These are phyloP conservation scores for Neurospora sp. DNA, from an alignment of 495 filamentous ascomycete genomes.

Conservation along the genomic window DNA sequence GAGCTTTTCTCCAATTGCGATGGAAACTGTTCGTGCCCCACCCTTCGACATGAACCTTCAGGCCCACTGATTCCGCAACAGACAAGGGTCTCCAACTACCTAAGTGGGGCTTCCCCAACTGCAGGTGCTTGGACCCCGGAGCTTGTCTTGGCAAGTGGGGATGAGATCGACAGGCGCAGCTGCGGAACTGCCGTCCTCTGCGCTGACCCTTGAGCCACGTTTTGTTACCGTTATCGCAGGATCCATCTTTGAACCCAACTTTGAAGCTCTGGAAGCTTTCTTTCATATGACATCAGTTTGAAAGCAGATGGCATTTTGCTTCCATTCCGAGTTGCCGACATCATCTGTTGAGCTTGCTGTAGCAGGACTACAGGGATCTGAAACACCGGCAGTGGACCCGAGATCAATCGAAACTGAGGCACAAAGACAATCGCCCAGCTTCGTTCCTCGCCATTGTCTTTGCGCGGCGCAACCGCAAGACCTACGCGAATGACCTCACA, in stretches of 20 bases:
- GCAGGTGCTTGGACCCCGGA: background rate
- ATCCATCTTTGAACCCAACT: background rate
- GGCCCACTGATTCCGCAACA: background rate
- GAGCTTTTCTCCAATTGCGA: background rate
- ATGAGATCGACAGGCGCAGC: background rate
- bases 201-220: background rate
- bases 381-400: background rate
- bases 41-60: background rate
- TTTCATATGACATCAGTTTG: background rate
- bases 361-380: background rate
- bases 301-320: background rate
- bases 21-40: background rate
- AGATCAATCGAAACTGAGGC: background rate
- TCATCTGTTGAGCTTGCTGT: background rate
- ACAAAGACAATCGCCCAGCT: background rate
- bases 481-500: background rate
- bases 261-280: background rate
- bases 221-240: background rate
- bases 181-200: background rate
- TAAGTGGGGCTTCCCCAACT: background rate
- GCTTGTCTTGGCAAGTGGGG: background rate
- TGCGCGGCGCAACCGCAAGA: background rate
- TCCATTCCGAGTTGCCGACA: background rate
- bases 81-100: background rate
- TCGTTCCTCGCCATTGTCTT: background rate